Conservation (phyloP, 345 rosid species). For the Hibiscus tridactylites region DNA sequence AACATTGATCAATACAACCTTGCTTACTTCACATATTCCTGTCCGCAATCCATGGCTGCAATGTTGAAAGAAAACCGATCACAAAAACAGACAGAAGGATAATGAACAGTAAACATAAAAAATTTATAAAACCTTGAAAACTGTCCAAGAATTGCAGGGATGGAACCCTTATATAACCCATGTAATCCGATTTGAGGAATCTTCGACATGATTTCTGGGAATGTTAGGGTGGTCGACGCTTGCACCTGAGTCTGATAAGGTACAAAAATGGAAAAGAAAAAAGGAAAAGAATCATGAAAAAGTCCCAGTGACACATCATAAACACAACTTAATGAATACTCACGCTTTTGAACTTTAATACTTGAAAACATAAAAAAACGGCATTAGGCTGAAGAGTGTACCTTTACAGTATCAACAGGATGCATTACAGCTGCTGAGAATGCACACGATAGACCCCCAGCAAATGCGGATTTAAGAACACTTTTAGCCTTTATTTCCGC, state of each 20-base stretch:
- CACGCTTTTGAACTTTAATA: not conserved
- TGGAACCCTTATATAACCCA: constrained; percentile 85
- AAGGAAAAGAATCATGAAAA: constrained; percentile 5
- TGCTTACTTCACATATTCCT: constrained; percentile 87
- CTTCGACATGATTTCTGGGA: constrained; percentile 76
- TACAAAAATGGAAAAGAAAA: constrained; percentile 6
- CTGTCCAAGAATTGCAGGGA: constrained; percentile 94
- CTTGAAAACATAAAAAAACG: constrained; percentile 7
- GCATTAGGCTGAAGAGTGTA: constrained; percentile 15
- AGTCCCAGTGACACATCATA: not conserved
- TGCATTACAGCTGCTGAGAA: constrained; percentile 80
- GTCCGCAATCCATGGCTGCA: constrained; percentile 92
- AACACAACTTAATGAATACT: not conserved
- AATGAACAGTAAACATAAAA: not conserved
- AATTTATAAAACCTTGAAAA: constrained; percentile 65
- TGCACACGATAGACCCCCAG: constrained; percentile 96
- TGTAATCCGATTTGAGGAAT: constrained; percentile 84
- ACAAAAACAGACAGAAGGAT: constrained; percentile 1
- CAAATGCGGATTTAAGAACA: constrained; percentile 89
- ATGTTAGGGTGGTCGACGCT: constrained; percentile 75
- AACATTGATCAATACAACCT: constrained; percentile 71
- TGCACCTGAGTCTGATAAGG: constrained; percentile 80
- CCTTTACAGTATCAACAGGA: constrained; percentile 92
- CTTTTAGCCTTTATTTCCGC: constrained; percentile 76
- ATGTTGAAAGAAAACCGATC: constrained; percentile 12